Evolutionary conservation across 1,284 basidiomycete genomes (phyloP).

Genomic region (Ganoderma multipileum): DNA sequence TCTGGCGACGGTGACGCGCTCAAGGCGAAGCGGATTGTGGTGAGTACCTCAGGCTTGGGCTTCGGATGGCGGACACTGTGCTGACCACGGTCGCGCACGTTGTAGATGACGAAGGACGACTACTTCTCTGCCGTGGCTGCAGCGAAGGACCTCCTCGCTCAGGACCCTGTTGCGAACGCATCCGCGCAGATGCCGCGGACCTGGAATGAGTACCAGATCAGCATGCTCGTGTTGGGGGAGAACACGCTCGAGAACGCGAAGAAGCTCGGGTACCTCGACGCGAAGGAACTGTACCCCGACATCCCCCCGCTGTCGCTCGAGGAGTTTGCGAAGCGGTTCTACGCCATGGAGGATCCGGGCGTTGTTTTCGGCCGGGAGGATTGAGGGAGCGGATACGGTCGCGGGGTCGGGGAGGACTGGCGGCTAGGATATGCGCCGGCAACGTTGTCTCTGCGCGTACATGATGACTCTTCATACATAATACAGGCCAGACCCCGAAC

Average conservation of each 20-base stretch:
- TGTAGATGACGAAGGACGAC: conserved; percentile 23
- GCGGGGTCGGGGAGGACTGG: background rate
- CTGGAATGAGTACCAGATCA: conserved; percentile 28
- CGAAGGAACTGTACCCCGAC: conserved; percentile 35
- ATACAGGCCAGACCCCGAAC: background rate
- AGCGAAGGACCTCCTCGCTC: conserved; percentile 4
- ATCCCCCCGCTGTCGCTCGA: conserved; percentile 24
- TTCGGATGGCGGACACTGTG: background rate
- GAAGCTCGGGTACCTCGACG: conserved; percentile 33
- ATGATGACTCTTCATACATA: background rate
- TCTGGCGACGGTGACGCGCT: conserved; percentile 27
- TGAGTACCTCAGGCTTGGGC: background rate
- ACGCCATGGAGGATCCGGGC: conserved; percentile 21
- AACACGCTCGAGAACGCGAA: conserved; percentile 33
- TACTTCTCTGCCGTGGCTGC: conserved; percentile 6
- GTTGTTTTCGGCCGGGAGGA: background rate
- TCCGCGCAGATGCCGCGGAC: background rate
- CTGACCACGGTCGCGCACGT: no score
- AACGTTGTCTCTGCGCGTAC: background rate
- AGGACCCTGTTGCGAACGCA: background rate
- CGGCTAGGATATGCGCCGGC: no score
- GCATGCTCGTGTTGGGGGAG: conserved; percentile 31
- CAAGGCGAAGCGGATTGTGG: conserved; percentile 16
- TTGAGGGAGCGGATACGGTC: background rate
- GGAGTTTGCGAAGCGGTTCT: conserved; percentile 31